phyloP scores from a whole-genome alignment of 2,329 filamentous ascomycete species.

The Colletotrichum sp. region DNA sequence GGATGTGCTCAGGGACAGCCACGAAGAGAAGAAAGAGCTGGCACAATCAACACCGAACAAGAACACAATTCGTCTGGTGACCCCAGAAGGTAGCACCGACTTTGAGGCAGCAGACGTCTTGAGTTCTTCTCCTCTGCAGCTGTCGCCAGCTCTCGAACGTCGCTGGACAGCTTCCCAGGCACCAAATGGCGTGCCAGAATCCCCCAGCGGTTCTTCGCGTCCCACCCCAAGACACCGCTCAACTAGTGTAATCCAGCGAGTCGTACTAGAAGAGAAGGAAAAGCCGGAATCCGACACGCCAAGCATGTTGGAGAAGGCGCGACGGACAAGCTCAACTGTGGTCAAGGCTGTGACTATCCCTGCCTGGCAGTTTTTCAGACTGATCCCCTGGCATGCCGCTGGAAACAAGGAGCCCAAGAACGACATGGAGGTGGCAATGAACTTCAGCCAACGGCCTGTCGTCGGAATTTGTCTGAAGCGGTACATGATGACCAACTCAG shows the following conservation, averaged over 20 bases:
- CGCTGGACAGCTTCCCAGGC: not conserved
- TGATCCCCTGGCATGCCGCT: constrained; percentile 89
- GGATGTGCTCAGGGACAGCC: constrained; percentile 79
- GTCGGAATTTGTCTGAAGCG: constrained; percentile 93
- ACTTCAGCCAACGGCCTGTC: constrained; percentile 85
- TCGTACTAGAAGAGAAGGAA: constrained; percentile 58
- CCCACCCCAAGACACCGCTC: constrained; percentile 49
- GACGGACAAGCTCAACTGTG: constrained; percentile 51
- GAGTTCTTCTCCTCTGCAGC: constrained; percentile 35
- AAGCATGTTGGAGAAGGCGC: constrained; percentile 47
- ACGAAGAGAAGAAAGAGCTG: constrained; percentile 56
- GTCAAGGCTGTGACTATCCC: constrained; percentile 91
- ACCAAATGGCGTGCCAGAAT: constrained; percentile 5
- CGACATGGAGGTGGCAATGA: constrained; percentile 84
- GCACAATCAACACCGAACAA: constrained; percentile 29
- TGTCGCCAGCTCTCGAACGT: constrained; percentile 28
- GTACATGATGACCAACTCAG: constrained; percentile 76
- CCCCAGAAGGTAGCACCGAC: constrained; percentile 30
- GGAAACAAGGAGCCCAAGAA: constrained; percentile 57
- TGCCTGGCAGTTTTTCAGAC: constrained; percentile 95
- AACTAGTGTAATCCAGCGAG: constrained; percentile 66
- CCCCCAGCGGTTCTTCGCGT: constrained; percentile 34
- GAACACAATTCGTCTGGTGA: constrained; percentile 38
- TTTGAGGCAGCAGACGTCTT: constrained; percentile 34
- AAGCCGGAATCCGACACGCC: constrained; percentile 46